Base-by-base conservation (phyloP, 345 rosid genomes). In the Lenwebbia sp. region DNA sequence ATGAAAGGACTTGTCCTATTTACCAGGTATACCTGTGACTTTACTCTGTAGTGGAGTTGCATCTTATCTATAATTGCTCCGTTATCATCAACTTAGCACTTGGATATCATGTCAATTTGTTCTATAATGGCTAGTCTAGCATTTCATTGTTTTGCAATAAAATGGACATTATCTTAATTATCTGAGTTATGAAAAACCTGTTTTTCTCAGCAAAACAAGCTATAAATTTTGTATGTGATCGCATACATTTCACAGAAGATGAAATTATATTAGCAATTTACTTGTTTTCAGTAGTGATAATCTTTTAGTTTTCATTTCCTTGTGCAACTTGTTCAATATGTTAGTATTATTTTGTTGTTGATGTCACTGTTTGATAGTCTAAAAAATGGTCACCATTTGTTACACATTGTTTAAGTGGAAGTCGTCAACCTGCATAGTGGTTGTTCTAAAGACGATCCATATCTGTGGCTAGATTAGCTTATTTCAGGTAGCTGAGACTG, bases 1-100 rank as follows among this genome's bases (percentile, higher is more conserved):
- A 96, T 44, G 98, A 94, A 88, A 89, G 98, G 86, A 90, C 95
- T 12, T 96, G 98, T 85, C 98, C 96, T 33, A 85, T 96, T 65
- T 95, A 96, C 88, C 89, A 96, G 97, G 95, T 95, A 51, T 33
- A 19, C 47, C 47, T 19, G 1, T 70, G 78, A 33, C 78, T 70
- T 70, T 33, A 70, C 21, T 70, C 78, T 70, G 13, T 33, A 70
- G 37, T 19, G 47, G 47, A 70, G 41, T 19, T 70, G 25, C 78
- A 9, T 33, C 78, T 33, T 70, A 33, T 70, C 25, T 9, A 33
- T 70, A 70, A 19, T 70, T 70, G 78, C 23, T 70, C 23, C 25
- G 37, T 40, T 65, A 65, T 65, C 5, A 15, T 65, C 44, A 65
- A 30, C 44, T 65, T 17, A 30, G 41, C 23, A 70, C 47, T 37